These are phyloP conservation scores for Colletotrichum nymphaeae DNA, from an alignment of 2,329 filamentous ascomycete genomes.

Conservation along the genomic window DNA sequence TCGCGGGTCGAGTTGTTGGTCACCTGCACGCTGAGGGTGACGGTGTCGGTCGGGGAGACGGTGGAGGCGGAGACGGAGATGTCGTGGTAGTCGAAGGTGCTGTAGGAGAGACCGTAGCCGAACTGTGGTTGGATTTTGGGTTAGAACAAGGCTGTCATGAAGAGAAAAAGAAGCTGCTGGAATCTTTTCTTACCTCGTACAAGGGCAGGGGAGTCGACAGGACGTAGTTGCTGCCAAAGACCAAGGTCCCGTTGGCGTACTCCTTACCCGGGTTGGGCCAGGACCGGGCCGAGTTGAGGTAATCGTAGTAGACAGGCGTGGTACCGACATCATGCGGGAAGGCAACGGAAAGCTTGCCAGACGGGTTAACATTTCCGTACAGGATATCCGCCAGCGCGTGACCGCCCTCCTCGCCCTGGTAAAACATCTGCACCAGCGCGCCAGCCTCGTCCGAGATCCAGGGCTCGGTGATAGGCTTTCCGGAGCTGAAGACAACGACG, in stretches of 20 bases:
- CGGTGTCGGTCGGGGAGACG: slow-evolving; percentile 59
- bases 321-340: slow-evolving; percentile 76
- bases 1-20: slow-evolving; percentile 68
- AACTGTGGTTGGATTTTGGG: slow-evolving; percentile 53
- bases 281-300: slow-evolving; percentile 73
- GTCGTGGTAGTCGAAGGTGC: slow-evolving; percentile 69
- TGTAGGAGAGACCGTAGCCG: slow-evolving; percentile 75
- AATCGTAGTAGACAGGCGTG: slow-evolving; percentile 78
- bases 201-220: slow-evolving; percentile 68
- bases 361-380: slow-evolving; percentile 73
- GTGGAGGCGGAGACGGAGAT: slow-evolving; percentile 61
- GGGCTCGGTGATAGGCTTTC: slow-evolving; percentile 78
- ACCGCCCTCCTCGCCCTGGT: slow-evolving; percentile 76
- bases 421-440: slow-evolving; percentile 80
- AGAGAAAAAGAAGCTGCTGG: no score
- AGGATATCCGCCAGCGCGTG: slow-evolving; percentile 74
- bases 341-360: slow-evolving; percentile 73
- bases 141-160: no score
- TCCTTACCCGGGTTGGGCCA: slow-evolving; percentile 63
- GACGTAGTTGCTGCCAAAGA: slow-evolving; percentile 75
- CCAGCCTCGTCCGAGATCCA: slow-evolving; percentile 76
- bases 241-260: slow-evolving; percentile 68
- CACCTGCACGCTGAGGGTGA: slow-evolving; percentile 71
- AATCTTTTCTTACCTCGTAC: slow-evolving; percentile 64
- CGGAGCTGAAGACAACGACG: slow-evolving; percentile 74